A percentile compares a stretch with the other conserved stretches of the same genome.
These are phyloP conservation scores for Arthrobotrys megalospora DNA, from an alignment of 2,329 filamentous ascomycete genomes.

Conservation along the genomic window DNA sequence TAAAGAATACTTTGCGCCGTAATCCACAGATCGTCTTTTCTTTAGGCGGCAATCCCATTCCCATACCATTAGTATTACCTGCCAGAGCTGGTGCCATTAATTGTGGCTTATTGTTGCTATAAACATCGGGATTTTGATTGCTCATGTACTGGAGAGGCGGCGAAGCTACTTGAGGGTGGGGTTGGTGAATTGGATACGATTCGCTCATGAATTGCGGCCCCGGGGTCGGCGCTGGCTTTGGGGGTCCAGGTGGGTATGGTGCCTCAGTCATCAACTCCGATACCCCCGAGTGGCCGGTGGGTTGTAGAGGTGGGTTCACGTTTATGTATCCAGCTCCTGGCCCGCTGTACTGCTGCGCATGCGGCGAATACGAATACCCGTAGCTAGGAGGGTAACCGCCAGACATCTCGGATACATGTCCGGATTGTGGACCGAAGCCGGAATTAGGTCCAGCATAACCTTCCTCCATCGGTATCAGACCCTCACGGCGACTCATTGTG, in stretches of 20 bases:
- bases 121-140: too few species aligned
- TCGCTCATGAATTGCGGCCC: constrained; percentile 1
- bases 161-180: too few species aligned
- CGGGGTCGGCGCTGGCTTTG: not conserved
- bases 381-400: too few species aligned
- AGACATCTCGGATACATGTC: not conserved
- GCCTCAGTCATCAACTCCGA: too few species aligned
- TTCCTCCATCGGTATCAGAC: too few species aligned
- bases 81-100: constrained; percentile 3
- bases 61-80: not conserved
- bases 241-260: too few species aligned
- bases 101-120: constrained; percentile 12
- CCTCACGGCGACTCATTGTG: too few species aligned
- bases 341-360: too few species aligned
- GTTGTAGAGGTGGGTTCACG: not conserved
- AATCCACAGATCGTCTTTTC: constrained; percentile 46
- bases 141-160: too few species aligned
- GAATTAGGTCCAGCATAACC: not conserved
- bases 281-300: too few species aligned
- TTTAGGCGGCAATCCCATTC: constrained; percentile 15
- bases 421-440: too few species aligned
- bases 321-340: not conserved
- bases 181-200: too few species aligned
- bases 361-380: not conserved
- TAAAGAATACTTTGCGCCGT: constrained; percentile 39